Percentiles rank a stretch among this genome's conserved stretches.
Evolutionary conservation across 2,329 filamentous ascomycete species (phyloP).

Genomic region (Pyrenochaeta sp.): DNA sequence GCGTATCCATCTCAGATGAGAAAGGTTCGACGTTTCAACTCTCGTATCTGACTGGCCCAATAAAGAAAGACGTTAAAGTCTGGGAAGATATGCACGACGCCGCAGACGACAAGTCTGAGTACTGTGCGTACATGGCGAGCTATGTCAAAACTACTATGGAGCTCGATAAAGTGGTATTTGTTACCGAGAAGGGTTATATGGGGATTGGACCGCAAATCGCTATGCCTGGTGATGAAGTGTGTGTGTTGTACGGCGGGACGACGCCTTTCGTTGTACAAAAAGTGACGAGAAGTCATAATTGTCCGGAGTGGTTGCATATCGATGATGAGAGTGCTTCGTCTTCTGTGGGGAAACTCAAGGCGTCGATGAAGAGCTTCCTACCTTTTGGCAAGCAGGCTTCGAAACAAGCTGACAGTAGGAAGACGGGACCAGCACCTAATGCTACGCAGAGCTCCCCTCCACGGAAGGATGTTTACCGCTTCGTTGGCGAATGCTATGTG

Average conservation of each 20-base stretch:
- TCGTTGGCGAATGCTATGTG: conserved; percentile 12
- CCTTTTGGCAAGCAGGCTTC: background rate
- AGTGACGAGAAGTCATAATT: background rate
- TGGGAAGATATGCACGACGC: background rate
- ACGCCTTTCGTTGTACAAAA: conserved; percentile 6
- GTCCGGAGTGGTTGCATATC: conserved; percentile 5
- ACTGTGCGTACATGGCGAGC: background rate
- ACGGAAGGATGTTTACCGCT: background rate
- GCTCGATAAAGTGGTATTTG: background rate
- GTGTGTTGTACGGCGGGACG: conserved; percentile 7
- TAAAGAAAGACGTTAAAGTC: background rate
- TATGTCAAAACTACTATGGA: background rate
- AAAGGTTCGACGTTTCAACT: background rate
- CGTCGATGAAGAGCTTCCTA: background rate
- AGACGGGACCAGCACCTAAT: background rate
- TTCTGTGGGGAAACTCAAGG: background rate
- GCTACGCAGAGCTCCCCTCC: background rate
- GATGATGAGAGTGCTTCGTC: background rate
- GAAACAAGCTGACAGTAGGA: background rate
- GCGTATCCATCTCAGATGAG: background rate
- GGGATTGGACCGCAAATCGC: conserved; percentile 2
- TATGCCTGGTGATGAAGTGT: conserved; percentile 5
- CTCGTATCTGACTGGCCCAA: background rate
- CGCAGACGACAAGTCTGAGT: background rate
- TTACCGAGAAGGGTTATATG: conserved; percentile 7